Base-by-base conservation (phyloP, 2,329 filamentous ascomycete species). In the Aspergillus amoenus region DNA sequence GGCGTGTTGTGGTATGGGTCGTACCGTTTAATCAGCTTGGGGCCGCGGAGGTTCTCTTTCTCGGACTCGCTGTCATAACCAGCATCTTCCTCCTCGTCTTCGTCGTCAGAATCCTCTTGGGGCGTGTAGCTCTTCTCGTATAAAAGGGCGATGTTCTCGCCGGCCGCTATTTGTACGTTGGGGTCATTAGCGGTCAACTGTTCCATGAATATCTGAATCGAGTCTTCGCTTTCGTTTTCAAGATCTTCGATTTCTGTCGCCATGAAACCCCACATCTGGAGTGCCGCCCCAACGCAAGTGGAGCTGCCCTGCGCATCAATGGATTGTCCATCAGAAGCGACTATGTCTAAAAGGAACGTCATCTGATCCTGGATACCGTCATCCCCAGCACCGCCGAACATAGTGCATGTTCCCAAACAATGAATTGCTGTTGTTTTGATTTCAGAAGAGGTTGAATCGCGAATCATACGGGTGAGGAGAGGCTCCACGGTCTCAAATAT, bases 161-260 rank as follows among this genome's bases (percentile, higher is more conserved):
- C 91, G 0, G 91, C 88, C 3, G 88, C 85, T 45, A 91, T 85
- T 67, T 94, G 90, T 1, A 96, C 89, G 8, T 83, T 79, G 1
- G 86, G 78, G 57, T 91, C 87, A 32, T 81, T 81, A 70, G 89
- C 91, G 58, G 93, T 87, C 17, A 96, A 87, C 73, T 96, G 92
- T 47, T 96, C 91, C 42, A 90, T 86, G 65, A 96, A 91, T 2
- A 88, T 87, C 52, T 94, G 89, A 66, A 94, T 83, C 15, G 90
- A 88, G 27, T 84, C 77, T 61, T 91, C 87, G 32, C 88, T 90
- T 59, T 86, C 81, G 15, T 84, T 82, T 64, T 90, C 85, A 43
- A 92, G 80, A 66, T 93, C 89, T 3, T 92, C 88, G 6, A 93
- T 78, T 59, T 89, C 84, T 4, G 89, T 92, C 5, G 89, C 89